phyloP scores from a whole-genome alignment of 2,329 filamentous ascomycete species.

The Colletotrichum higginsianum region DNA sequence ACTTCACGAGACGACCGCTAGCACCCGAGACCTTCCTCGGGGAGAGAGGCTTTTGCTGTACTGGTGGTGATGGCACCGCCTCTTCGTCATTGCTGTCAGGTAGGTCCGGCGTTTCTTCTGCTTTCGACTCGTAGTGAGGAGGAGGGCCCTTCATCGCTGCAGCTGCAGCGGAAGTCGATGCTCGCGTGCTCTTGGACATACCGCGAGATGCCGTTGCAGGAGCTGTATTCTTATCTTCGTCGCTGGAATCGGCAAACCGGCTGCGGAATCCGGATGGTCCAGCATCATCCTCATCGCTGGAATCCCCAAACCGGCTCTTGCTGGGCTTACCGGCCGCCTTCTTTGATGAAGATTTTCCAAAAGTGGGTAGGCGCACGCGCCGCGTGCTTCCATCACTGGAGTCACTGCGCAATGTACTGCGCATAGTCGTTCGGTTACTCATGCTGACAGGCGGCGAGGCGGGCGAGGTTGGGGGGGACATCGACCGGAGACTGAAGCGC shows the following conservation, averaged over 20 bases:
- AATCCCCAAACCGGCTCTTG: conserved; percentile 72
- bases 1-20: conserved; percentile 42
- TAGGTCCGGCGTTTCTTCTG: conserved; percentile 69
- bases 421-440: conserved; percentile 61
- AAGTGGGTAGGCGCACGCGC: conserved; percentile 59
- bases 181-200: conserved; percentile 53
- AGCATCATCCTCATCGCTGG: conserved; percentile 72
- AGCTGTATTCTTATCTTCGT: conserved; percentile 75
- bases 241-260: conserved; percentile 81
- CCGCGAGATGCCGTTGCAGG: conserved; percentile 78
- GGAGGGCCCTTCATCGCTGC: conserved; percentile 52
- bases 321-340: conserved; percentile 51
- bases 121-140: conserved; percentile 60
- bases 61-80: neutral
- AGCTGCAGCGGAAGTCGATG: conserved; percentile 53
- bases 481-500: conserved; percentile 77
- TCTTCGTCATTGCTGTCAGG: conserved; percentile 72
- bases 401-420: conserved; percentile 58
- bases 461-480: conserved; percentile 75
- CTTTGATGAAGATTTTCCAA: conserved; percentile 56
- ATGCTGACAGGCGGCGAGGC: conserved; percentile 56
- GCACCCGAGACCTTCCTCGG: conserved; percentile 39
- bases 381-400: conserved; percentile 54
- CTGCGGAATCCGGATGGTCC: conserved; percentile 61
- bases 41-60: conserved; percentile 44